Evolutionary conservation across 2,329 filamentous ascomycete genomes (phyloP).

Genomic region (Venturia carpophila): DNA sequence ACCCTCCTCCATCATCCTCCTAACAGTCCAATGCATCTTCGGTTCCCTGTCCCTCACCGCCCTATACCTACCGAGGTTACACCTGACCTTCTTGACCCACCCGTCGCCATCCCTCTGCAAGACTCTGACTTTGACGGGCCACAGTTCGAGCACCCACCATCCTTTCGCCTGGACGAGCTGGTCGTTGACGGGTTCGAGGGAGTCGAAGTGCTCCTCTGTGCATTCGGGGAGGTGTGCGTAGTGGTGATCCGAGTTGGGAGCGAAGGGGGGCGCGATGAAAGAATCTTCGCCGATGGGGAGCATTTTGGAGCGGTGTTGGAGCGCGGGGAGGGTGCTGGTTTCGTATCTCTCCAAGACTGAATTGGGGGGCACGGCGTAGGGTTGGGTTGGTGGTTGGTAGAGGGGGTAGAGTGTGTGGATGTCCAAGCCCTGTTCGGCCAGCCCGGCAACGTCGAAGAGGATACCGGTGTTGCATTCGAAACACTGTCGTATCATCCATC

Average conservation of each 20-base stretch:
- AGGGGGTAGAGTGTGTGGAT: slow-evolving; percentile 35
- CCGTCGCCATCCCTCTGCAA: slow-evolving; percentile 26
- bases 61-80: slow-evolving; percentile 35
- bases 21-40: slow-evolving; percentile 33
- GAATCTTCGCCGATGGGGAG: slow-evolving; percentile 21
- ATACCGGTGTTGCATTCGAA: slow-evolving; percentile 42
- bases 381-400: slow-evolving; percentile 29
- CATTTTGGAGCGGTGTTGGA: slow-evolving; percentile 27
- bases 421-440: slow-evolving; percentile 38
- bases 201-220: slow-evolving; percentile 39
- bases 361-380: slow-evolving; percentile 31
- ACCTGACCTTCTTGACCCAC: slow-evolving; percentile 33
- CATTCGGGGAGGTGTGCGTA: slow-evolving; percentile 31
- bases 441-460: slow-evolving; percentile 33
- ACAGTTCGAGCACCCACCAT: slow-evolving; percentile 41
- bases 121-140: slow-evolving; percentile 36
- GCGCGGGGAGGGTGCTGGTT: slow-evolving; percentile 27
- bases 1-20: slow-evolving; percentile 30
- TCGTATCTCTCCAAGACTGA: slow-evolving; percentile 32
- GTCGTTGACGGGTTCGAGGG: slow-evolving; percentile 36
- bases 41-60: slow-evolving; percentile 32
- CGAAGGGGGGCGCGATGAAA: background rate
- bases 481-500: slow-evolving; percentile 43
- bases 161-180: slow-evolving; percentile 31
- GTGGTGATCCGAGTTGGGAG: slow-evolving; percentile 20